phyloP scores from a whole-genome alignment of 176 grass and related monocot species.

The Oryza nivara region DNA sequence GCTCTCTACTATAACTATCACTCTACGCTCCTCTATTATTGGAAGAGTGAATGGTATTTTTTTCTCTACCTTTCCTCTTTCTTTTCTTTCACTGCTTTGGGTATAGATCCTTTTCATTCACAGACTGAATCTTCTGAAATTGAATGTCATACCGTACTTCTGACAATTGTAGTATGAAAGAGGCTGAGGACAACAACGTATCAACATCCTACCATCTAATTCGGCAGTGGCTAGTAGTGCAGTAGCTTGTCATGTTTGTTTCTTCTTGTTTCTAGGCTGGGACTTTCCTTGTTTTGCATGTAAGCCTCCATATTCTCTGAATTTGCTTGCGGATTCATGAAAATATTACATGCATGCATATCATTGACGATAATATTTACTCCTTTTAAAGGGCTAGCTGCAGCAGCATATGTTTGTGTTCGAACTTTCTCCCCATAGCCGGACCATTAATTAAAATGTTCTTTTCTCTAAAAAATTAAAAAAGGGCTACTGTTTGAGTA shows the following conservation, averaged over 20 bases:
- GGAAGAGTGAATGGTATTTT: conserved; percentile 49
- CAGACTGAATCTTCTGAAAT: conserved; percentile 58
- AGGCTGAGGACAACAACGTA: conserved; percentile 29
- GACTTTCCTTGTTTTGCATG: conserved; percentile 36
- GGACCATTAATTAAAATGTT: no score
- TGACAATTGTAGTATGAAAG: conserved; percentile 46
- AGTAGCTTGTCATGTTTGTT: conserved; percentile 39
- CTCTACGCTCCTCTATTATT: conserved; percentile 56
- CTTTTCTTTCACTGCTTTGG: conserved; percentile 54
- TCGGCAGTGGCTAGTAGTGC: conserved; percentile 28
- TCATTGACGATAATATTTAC: not conserved
- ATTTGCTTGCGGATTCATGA: conserved; percentile 25
- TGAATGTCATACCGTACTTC: conserved; percentile 48
- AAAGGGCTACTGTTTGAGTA: no score
- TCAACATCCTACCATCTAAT: conserved; percentile 30
- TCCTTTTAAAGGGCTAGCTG: no score
- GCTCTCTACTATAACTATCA: not conserved
- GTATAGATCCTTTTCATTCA: conserved; percentile 39
- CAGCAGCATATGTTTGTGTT: no score
- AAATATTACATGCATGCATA: conserved; percentile 1
- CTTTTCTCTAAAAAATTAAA: no score
- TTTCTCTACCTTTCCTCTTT: conserved; percentile 35
- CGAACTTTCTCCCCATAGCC: no score
- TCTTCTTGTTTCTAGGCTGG: conserved; percentile 48
- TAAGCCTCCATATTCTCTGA: conserved; percentile 29